phyloP scores from a whole-genome alignment of 768 basidiomycete genomes.

The Phanerochaete carnosa region DNA sequence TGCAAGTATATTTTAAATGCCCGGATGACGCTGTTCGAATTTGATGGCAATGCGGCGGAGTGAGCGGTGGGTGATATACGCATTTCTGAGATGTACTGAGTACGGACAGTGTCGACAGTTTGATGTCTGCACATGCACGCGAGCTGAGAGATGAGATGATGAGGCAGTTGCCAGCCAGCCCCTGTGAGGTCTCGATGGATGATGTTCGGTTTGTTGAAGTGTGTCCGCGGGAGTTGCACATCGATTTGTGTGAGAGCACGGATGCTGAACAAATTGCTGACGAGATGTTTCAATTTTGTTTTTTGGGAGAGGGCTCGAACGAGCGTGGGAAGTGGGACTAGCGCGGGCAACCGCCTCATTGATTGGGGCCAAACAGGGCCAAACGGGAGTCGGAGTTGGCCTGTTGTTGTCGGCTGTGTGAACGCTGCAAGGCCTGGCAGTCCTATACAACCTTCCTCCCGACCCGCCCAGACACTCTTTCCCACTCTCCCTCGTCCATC shows the following conservation, averaged over 20 bases:
- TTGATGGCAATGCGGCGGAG: no score
- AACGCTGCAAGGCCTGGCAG: not conserved
- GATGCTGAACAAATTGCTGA: no score
- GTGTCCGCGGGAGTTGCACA: not conserved
- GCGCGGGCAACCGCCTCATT: not conserved
- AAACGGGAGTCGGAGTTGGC: constrained; percentile 10
- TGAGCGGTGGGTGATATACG: no score
- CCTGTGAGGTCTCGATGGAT: not conserved
- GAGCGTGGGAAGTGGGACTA: no score
- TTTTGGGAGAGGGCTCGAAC: no score
- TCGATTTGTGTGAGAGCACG: no score
- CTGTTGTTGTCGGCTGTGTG: constrained; percentile 11
- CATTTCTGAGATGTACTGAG: no score
- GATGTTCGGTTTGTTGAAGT: not conserved
- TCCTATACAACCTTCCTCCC: constrained; percentile 14
- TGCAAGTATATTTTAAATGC: no score
- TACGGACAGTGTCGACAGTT: no score
- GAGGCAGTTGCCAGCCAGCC: not conserved
- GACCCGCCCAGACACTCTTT: constrained; percentile 4
- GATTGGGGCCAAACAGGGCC: constrained; percentile 8
- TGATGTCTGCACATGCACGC: no score
- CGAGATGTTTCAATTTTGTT: no score
- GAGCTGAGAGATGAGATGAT: not conserved
- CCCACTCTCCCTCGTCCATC: constrained; percentile 13
- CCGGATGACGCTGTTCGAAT: no score